Percentiles rank a stretch among this genome's conserved stretches.
phyloP scores from a whole-genome alignment of 768 basidiomycete species.

The Dacryopinax primogenitus region DNA sequence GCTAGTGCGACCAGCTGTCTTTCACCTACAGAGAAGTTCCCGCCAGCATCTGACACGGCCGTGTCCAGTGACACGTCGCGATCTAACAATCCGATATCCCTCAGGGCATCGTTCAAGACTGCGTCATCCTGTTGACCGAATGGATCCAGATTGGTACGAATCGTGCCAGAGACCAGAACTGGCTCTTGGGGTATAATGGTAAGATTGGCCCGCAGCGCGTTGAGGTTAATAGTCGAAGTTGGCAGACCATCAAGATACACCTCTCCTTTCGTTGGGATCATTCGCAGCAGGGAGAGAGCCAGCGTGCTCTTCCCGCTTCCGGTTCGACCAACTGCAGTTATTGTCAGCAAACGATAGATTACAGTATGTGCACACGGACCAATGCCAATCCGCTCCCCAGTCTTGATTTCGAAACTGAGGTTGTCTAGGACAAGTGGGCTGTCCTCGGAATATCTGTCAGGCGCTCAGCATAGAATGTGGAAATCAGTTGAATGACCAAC shows the following conservation, averaged over 20 bases:
- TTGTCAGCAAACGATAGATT: slow-evolving; percentile 10
- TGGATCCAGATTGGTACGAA: slow-evolving; percentile 50
- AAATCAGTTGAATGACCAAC: slow-evolving; percentile 28
- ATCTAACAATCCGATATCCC: slow-evolving; percentile 31
- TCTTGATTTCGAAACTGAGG: slow-evolving; percentile 43
- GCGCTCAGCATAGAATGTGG: background rate
- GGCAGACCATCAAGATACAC: slow-evolving; percentile 43
- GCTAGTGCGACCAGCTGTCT: slow-evolving; percentile 49
- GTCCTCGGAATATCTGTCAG: slow-evolving; percentile 26
- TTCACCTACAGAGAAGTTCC: slow-evolving; percentile 46
- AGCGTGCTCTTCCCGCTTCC: slow-evolving; percentile 45
- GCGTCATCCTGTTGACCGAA: slow-evolving; percentile 45
- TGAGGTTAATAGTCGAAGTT: slow-evolving; percentile 40
- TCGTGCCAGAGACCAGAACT: slow-evolving; percentile 42
- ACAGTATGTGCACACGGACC: slow-evolving; percentile 24
- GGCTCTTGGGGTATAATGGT: slow-evolving; percentile 48
- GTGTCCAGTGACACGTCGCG: slow-evolving; percentile 36
- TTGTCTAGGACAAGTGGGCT: slow-evolving; percentile 51
- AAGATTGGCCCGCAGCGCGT: slow-evolving; percentile 43
- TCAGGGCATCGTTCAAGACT: slow-evolving; percentile 37
- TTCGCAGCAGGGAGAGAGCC: slow-evolving; percentile 43
- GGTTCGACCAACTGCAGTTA: slow-evolving; percentile 40
- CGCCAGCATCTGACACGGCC: slow-evolving; percentile 33
- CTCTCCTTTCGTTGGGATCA: slow-evolving; percentile 44
- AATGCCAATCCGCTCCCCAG: slow-evolving; percentile 49